A percentile compares a stretch with the other conserved stretches of the same genome.
These are phyloP conservation scores for Camellia lanceoleosa DNA, from an alignment of 148 eudicot species.

Conservation along the genomic window DNA sequence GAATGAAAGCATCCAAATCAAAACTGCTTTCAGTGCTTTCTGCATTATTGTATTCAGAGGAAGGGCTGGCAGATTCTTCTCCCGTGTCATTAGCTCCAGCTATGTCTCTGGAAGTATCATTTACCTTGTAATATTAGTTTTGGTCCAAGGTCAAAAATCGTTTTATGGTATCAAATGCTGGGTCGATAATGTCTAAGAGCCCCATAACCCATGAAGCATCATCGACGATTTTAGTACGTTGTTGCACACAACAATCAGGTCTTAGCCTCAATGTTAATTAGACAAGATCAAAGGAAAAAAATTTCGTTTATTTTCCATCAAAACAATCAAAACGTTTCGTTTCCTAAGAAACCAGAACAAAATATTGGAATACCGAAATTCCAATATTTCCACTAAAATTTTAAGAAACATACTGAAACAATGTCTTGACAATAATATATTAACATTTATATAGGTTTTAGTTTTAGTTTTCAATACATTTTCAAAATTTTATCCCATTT, in stretches of 20 bases:
- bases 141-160: conserved; percentile 61
- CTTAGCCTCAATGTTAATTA: not conserved
- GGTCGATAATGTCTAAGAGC: conserved; percentile 82
- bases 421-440: too few species aligned
- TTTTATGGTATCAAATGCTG: conserved; percentile 83
- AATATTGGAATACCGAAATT: too few species aligned
- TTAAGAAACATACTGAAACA: too few species aligned
- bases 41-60: conserved; percentile 8
- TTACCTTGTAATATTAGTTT: conserved; percentile 30
- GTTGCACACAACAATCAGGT: conserved; percentile 30
- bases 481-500: too few species aligned
- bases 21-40: conserved; percentile 45
- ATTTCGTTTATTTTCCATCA: too few species aligned
- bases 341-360: too few species aligned
- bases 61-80: conserved; percentile 21
- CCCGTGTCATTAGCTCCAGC: conserved; percentile 14
- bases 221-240: conserved; percentile 91
- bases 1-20: conserved; percentile 62
- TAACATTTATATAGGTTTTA: too few species aligned
- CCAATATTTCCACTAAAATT: too few species aligned
- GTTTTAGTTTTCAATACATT: too few species aligned
- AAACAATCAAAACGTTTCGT: too few species aligned
- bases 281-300: not conserved
- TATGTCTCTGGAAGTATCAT: conserved; percentile 20
- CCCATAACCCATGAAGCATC: conserved; percentile 94